Percentiles rank a stretch among this genome's conserved stretches.
phyloP scores from a whole-genome alignment of 1,139 yeast species.

The Suhomyces bribrorum region DNA sequence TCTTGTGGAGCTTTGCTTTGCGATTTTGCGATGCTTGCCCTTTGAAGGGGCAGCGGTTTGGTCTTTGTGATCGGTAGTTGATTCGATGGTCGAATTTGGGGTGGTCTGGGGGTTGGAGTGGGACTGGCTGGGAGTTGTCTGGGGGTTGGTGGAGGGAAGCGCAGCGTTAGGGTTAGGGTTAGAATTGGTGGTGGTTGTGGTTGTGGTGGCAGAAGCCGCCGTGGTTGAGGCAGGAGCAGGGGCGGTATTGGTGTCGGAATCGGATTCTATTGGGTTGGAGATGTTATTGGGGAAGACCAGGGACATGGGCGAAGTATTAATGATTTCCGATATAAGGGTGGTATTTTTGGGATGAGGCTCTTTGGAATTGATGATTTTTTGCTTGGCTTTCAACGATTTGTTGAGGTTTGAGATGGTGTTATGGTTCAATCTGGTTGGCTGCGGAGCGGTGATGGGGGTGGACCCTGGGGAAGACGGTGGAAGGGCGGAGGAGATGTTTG shows the following conservation, averaged over 20 bases:
- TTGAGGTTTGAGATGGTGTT: conserved; percentile 37
- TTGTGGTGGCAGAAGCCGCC: background rate
- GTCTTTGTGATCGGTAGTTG: conserved; percentile 5
- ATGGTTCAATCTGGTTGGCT: conserved; percentile 25
- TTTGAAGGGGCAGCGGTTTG: conserved; percentile 3
- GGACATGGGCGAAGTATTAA: conserved; percentile 38
- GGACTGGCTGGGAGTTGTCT: conserved; percentile 3
- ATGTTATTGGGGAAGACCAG: conserved; percentile 27
- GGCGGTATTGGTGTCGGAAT: conserved; percentile 1
- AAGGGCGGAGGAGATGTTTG: background rate
- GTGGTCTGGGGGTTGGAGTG: conserved; percentile 4
- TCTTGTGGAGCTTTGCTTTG: conserved; percentile 48
- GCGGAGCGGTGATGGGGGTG: conserved; percentile 4
- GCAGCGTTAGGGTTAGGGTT: conserved; percentile 1
- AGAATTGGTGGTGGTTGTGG: background rate
- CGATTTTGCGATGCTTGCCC: conserved; percentile 16
- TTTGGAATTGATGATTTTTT: conserved; percentile 38
- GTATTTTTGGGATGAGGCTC: conserved; percentile 42
- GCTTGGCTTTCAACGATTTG: conserved; percentile 45
- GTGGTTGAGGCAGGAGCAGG: background rate
- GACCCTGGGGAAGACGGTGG: background rate
- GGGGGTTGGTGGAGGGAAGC: conserved; percentile 1
- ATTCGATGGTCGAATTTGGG: conserved; percentile 7
- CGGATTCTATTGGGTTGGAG: conserved; percentile 5
- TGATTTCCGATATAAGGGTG: conserved; percentile 35